Conservation (phyloP, 148 eudicot species). For the Camellia sinensis region DNA sequence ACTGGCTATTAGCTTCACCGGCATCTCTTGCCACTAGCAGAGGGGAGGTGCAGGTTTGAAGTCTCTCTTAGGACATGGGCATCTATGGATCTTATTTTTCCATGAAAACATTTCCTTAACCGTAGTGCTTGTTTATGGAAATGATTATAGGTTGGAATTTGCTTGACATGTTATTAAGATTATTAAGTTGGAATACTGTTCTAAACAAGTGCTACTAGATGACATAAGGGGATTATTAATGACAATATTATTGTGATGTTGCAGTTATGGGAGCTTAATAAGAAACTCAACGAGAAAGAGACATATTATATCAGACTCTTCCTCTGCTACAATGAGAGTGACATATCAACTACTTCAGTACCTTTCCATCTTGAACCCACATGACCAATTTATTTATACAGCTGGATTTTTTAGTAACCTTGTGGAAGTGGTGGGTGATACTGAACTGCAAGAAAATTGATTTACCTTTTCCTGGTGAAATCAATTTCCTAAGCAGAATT, state of each 20-base stretch:
- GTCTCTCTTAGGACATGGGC: too few relatives aligned
- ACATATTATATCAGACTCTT: conserved; percentile 13
- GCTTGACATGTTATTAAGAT: too few relatives aligned
- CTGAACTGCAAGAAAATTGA: neutral
- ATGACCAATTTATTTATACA: conserved; percentile 18
- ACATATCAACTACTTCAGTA: conserved; percentile 20
- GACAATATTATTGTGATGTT: neutral
- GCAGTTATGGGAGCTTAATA: conserved; percentile 18
- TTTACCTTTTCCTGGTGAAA: neutral
- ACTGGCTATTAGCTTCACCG: neutral
- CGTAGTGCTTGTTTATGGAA: too few relatives aligned
- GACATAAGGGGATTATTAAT: neutral
- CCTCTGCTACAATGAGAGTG: conserved; percentile 18
- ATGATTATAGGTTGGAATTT: too few relatives aligned
- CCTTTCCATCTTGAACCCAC: conserved; percentile 13
- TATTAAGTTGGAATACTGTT: neutral
- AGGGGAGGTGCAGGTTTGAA: neutral
- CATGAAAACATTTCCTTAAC: too few relatives aligned
- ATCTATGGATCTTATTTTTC: too few relatives aligned
- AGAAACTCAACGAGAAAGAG: conserved; percentile 16
- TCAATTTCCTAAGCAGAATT: neutral
- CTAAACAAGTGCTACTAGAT: neutral
- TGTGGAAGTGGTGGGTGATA: neutral
- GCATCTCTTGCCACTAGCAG: neutral
- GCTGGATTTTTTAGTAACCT: conserved; percentile 15